phyloP scores from a whole-genome alignment of 768 basidiomycete genomes.

The Lanmaoa pseudosensibilis region DNA sequence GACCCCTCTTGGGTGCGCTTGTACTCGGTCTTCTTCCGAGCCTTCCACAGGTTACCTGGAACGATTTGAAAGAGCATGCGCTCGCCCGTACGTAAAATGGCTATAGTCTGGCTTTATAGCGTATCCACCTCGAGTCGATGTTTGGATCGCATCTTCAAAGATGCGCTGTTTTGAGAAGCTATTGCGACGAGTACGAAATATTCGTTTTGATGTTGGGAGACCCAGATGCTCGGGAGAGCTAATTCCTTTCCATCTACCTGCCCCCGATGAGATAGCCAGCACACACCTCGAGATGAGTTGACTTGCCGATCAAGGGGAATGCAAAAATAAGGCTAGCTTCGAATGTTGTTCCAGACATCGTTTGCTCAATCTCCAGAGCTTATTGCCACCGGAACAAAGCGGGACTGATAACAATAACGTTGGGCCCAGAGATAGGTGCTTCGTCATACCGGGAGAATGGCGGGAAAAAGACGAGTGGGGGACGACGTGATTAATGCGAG shows the following conservation, averaged over 20 bases:
- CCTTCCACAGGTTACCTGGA: background rate
- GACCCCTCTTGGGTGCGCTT: background rate
- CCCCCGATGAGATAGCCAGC: background rate
- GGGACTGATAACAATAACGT: conserved; percentile 1
- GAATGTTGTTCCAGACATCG: conserved; percentile 3
- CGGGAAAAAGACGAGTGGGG: background rate
- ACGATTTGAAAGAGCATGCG: background rate
- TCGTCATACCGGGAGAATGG: background rate
- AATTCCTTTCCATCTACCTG: background rate
- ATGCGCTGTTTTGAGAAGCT: background rate
- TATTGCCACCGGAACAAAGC: conserved; percentile 21
- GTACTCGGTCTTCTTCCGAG: background rate
- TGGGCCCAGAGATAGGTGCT: conserved; percentile 1
- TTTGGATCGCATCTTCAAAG: conserved; percentile 5
- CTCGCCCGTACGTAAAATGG: conserved; percentile 10
- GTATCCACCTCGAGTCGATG: background rate
- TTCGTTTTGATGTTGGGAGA: background rate
- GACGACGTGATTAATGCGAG: conserved; percentile 7
- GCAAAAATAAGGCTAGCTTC: background rate
- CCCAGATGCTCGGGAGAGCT: background rate
- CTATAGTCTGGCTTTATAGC: background rate
- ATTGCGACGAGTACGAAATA: background rate
- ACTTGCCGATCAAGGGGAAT: background rate
- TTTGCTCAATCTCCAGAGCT: conserved; percentile 10
- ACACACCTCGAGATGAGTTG: background rate